Base-by-base conservation (phyloP, 176 grass and related monocot genomes). In the Bonia amplexicaulis region DNA sequence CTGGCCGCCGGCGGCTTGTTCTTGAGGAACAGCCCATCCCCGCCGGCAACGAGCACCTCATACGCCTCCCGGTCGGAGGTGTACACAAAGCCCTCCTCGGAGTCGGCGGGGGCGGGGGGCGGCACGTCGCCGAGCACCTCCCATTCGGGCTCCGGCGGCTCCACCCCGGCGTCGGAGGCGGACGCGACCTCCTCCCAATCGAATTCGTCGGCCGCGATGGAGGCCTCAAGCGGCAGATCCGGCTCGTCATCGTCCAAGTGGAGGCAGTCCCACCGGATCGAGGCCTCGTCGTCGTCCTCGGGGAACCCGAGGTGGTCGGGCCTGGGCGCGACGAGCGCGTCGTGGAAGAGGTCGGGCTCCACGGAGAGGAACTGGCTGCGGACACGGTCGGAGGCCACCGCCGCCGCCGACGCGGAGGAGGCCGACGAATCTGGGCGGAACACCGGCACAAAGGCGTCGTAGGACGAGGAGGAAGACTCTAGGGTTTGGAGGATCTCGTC, bases 181-280 rank as follows among this genome's bases (percentile, higher is more conserved):
- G 66, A 76, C 9, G 77, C 88, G 37, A 95, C 85, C 66, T 95
- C 93, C 85, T 95, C 93, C 93, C 93, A 95, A 45, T 95, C 93
- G 73, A 95, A 92, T 23, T 94, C 91, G 13, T 93, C 90, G 45
- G 46, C 80, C 2, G 73, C n/a, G 16, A 67, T 31, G 69, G 73
- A 44, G 2, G 72, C 67, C 8, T 65, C 23, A 6, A 75, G 60
- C 31, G 69, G 82, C 77, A 81, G 82, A 91, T 94, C 92, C 63
- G 69, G 31, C 65, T 87, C 81, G 11, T 76, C 87, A 1, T 92
- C 90, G 25, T 88, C 85, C 33, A 88, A 62, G 22, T 90, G 88
- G 73, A 95, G 79, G 84, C 90, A 95, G 41, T 95, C 90, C 93
- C 93, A 95, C 19, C 46, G 79, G 33, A 84, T 88, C n/a, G 87